Evolutionary conservation across 768 basidiomycete genomes (phyloP), one percentile per base, ranked within the genome.

Genomic region (Boletus huronensis): DNA sequence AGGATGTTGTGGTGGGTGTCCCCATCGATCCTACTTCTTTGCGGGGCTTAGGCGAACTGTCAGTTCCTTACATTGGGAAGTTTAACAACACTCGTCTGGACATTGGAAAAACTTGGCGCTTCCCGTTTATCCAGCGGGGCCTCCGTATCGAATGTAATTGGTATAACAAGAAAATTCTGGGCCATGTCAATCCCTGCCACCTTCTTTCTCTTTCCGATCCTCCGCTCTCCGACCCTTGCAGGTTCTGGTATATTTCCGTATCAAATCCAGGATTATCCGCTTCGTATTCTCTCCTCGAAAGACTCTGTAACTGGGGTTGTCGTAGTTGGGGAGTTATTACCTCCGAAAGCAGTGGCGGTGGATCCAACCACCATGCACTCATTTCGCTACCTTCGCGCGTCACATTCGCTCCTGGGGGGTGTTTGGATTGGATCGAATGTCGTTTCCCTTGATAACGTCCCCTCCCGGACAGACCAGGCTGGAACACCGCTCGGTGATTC

Each of bases 281-380:
- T 90, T n/a, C 80, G 77, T 34, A 80, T 93, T 25, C 80, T 87
- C 46, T 89, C 81, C 2, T 79, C 87, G 1, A 78, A 78, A 19
- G 77, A 83, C 52, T 88, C 88, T 19, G 69, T 79, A n/a, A 95
- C 91, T 1, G 94, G 94, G 1, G 74, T 87, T 14, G 82, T 98
- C 32, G 81, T 88, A 2, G 93, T 97, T 8, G 94, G 83, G 28
- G 90, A 98, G 62, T 72, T 80, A 38, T 64, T 82, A 4, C 75
- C 80, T 35, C 77, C 74, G 4, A 23, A 46, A 7, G 53, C 67
- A 6, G 66, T 67, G 50, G 58, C 65, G 19, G 70, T 69, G 5
- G 56, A 70, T 42, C 64, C 73, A 29, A 40, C 53, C 14, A 26
- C 43, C 10, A 62, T 81, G 60, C 77, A 82, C 57, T 82, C 82